Base-by-base conservation (phyloP, 2,329 filamentous ascomycete species). In the Ascomycota sp. region DNA sequence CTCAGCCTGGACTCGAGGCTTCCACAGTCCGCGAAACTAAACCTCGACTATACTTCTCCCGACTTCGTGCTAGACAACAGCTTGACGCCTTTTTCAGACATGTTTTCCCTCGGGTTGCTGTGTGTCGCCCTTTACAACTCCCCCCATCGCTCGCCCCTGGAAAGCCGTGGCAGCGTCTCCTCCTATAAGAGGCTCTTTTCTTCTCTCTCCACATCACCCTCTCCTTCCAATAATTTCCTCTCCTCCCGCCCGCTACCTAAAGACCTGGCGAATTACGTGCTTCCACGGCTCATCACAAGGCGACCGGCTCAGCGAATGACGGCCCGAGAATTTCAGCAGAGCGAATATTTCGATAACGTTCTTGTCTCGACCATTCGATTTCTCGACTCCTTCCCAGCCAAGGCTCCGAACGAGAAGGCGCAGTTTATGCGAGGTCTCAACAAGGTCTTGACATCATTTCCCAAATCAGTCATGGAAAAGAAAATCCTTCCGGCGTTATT, bases 351-450 rank as follows among this genome's bases (percentile, higher is more conserved):
- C 47, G 83, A 98, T 53, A 98, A 95, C 44, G 80, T 95, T 27
- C 62, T 98, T 4, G 82, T 98, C 15, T 93, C 85, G 0, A 94
- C 89, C 0, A 93, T 98, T 36, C 79, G 89, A 9, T 98, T 98
- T 45, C 59, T 98, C 19, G 89, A 98, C 42, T 69, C 75, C 0
- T 70, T 98, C 34, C 86, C 89, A 0, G 80, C 81, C 22, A 98
- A 98, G 56, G 93, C 83, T 2, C 66, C 80, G 0, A 79, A 71
- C 36, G 89, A 98, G 46, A 98, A 98, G 49, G 66, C 76, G 6
- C 75, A 83, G 33, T 98, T 98, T 48, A 69, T 98, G 65, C 72
- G 82, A 32, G 89, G 89, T 0, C 59, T 98, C 8, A 74, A 76
- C 39, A 77, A 82, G 31, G 83, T 98, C 8, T 55, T 98, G 33